A percentile compares a stretch with the other conserved stretches of the same genome.
Conservation (phyloP, 257 asterid genomes). For the Rhazya stricta region DNA sequence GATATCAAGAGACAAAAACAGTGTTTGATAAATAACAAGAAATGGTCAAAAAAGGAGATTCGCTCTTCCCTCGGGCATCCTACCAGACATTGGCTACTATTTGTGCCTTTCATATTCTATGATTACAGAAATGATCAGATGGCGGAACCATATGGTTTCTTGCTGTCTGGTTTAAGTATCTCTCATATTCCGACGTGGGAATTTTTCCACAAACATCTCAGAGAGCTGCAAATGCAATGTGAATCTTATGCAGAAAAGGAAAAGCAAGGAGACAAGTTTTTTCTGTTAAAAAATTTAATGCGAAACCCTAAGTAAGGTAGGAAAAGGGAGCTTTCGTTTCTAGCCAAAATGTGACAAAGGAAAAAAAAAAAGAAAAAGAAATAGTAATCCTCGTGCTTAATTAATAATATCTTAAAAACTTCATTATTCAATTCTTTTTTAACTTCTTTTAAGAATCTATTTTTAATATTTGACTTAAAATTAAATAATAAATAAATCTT, state of each 20-base stretch:
- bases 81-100: too few relatives aligned
- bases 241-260: not conserved
- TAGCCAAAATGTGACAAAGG: not conserved
- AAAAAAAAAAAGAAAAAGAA: not conserved
- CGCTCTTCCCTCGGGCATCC: too few relatives aligned
- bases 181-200: not conserved
- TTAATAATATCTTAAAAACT: not conserved
- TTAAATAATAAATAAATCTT: not conserved
- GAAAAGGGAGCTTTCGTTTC: conserved; percentile 7
- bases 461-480: conserved; percentile 13
- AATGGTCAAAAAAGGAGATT: too few relatives aligned
- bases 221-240: not conserved
- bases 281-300: not conserved
- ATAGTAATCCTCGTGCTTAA: conserved; percentile 25
- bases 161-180: not conserved
- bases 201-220: not conserved
- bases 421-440: conserved; percentile 5
- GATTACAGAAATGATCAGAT: too few relatives aligned
- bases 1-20: too few relatives aligned
- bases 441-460: not conserved
- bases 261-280: not conserved
- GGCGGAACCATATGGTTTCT: not conserved
- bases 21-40: too few relatives aligned
- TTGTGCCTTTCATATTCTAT: too few relatives aligned
- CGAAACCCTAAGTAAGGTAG: not conserved